Percentiles rank a stretch among this genome's conserved stretches.
Conservation (phyloP, 106 monocot species). For the Dendrobium chrysotoxum region DNA sequence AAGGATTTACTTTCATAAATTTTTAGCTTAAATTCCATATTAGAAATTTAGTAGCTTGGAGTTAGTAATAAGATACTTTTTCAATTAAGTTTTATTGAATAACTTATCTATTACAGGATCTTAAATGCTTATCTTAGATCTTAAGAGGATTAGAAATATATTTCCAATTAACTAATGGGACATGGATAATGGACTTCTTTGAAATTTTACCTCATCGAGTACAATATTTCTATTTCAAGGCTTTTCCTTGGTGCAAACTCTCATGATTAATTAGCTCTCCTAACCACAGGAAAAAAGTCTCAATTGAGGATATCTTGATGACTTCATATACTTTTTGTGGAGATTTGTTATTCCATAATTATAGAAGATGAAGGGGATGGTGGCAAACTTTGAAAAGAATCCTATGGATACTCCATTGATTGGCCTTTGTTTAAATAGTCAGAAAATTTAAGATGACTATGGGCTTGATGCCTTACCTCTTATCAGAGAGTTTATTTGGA, state of each 20-base stretch:
- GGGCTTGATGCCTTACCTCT: background rate
- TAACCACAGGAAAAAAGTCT: background rate
- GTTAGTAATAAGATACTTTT: background rate
- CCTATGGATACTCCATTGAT: too few relatives aligned
- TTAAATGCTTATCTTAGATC: background rate
- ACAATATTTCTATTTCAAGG: background rate
- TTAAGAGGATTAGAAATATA: background rate
- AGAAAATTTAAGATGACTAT: too few relatives aligned
- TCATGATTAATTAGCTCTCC: background rate
- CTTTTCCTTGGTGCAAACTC: background rate
- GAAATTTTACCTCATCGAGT: background rate
- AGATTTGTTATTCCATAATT: background rate
- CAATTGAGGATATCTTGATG: background rate
- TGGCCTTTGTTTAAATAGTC: too few relatives aligned
- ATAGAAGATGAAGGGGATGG: background rate
- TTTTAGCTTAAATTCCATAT: background rate
- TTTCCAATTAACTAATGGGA: background rate
- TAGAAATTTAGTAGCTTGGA: background rate
- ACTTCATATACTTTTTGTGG: background rate
- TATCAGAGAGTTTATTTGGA: background rate
- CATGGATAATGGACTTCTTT: background rate
- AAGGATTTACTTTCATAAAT: background rate
- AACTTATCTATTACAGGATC: background rate
- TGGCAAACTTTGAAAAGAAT: too few relatives aligned
- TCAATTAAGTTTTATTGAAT: background rate